Evolutionary conservation across 2,329 filamentous ascomycete species (phyloP).

Genomic region (Ophiosphaerella herpotricha): DNA sequence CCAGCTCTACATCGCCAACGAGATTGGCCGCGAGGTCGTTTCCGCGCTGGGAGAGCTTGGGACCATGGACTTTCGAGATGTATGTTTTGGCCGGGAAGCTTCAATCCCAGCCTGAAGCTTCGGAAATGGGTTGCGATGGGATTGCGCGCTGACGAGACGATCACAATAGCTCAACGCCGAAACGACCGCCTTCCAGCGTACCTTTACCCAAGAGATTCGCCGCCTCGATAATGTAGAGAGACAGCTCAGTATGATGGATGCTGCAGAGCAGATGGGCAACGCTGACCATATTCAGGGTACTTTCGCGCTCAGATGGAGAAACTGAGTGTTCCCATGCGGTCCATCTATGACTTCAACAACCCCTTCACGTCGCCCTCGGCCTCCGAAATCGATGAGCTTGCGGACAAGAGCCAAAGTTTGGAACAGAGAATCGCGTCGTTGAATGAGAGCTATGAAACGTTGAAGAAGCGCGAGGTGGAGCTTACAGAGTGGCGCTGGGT

Average conservation of each 20-base stretch:
- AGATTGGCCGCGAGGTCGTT: slow-evolving; percentile 97
- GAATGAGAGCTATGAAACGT: slow-evolving; percentile 97
- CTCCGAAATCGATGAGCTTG: slow-evolving; percentile 93
- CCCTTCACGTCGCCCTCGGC: slow-evolving; percentile 86
- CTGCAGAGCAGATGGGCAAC: slow-evolving; percentile 1
- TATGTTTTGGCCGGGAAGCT: slow-evolving; percentile 55
- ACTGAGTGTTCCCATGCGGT: slow-evolving; percentile 80
- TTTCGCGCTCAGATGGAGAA: slow-evolving; percentile 97
- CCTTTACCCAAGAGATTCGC: slow-evolving; percentile 96
- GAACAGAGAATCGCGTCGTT: slow-evolving; percentile 89
- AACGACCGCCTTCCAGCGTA: slow-evolving; percentile 91
- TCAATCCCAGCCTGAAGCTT: slow-evolving; percentile 18
- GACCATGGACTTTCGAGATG: slow-evolving; percentile 95
- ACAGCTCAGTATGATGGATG: slow-evolving; percentile 76
- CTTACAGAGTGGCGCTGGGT: slow-evolving; percentile 99
- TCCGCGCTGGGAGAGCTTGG: slow-evolving; percentile 95
- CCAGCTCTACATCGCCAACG: slow-evolving; percentile 98
- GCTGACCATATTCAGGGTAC: slow-evolving; percentile 66
- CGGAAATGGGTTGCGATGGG: slow-evolving; percentile 18
- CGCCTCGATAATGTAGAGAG: slow-evolving; percentile 97
- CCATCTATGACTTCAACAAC: slow-evolving; percentile 88
- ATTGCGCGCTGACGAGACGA: slow-evolving; percentile 30
- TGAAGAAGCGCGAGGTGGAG: slow-evolving; percentile 97
- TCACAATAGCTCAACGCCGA: slow-evolving; percentile 80
- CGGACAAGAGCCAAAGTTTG: slow-evolving; percentile 87